Conservation (phyloP, 768 basidiomycete genomes). For the Boletellus ananas region DNA sequence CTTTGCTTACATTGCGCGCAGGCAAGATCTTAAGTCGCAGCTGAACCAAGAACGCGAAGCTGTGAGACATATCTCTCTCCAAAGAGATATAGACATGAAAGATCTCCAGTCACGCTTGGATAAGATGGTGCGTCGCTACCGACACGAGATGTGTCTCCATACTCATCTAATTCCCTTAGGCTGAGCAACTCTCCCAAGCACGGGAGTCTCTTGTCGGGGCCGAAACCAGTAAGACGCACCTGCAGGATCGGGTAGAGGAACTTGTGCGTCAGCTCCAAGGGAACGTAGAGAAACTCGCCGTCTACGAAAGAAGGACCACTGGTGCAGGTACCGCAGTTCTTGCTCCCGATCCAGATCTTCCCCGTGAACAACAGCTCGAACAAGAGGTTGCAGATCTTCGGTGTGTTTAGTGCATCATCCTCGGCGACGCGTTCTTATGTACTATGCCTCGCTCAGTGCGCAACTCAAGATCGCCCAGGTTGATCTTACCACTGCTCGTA, state of each 20-base stretch:
- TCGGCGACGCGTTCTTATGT: background rate
- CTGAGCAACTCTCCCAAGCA: slow-evolving; percentile 59
- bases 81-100: slow-evolving; percentile 77
- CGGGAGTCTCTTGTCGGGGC: slow-evolving; percentile 69
- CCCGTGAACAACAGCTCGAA: slow-evolving; percentile 76
- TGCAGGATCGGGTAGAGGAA: slow-evolving; percentile 58
- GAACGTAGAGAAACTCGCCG: slow-evolving; percentile 78
- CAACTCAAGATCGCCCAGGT: slow-evolving; percentile 74
- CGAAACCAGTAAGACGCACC: slow-evolving; percentile 74
- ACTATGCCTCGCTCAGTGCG: slow-evolving; percentile 41
- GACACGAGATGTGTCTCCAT: background rate
- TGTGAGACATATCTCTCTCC: slow-evolving; percentile 66
- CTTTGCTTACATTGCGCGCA: slow-evolving; percentile 27
- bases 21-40: slow-evolving; percentile 71
- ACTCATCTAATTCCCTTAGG: slow-evolving; percentile 37
- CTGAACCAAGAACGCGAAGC: slow-evolving; percentile 72
- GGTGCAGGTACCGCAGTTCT: slow-evolving; percentile 30
- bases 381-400: slow-evolving; percentile 82
- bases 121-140: slow-evolving; percentile 48
- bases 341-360: slow-evolving; percentile 43
- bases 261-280: slow-evolving; percentile 61
- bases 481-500: slow-evolving; percentile 66
- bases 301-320: slow-evolving; percentile 69
- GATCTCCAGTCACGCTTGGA: slow-evolving; percentile 73
- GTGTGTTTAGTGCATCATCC: slow-evolving; percentile 36